phyloP scores from a whole-genome alignment of 2,329 filamentous ascomycete genomes.

The Diplodia intermedia region DNA sequence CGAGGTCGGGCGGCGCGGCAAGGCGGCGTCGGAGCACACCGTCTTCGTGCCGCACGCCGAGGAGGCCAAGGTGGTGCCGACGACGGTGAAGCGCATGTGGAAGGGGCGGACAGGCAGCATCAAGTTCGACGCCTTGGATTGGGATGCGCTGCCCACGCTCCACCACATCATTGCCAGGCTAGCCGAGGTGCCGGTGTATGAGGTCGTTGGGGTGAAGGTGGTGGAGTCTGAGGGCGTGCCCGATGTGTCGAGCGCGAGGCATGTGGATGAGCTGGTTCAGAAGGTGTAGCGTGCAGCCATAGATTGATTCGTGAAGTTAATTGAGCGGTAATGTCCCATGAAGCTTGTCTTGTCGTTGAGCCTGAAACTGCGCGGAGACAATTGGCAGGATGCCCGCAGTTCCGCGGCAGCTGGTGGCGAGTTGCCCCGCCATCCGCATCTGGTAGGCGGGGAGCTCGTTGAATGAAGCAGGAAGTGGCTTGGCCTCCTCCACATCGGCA shows the following conservation, averaged over 20 bases:
- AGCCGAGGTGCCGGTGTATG: constrained; percentile 64
- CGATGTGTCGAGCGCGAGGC: constrained; percentile 51
- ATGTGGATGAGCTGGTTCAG: constrained; percentile 41
- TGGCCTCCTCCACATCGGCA: constrained; percentile 30
- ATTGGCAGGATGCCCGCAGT: background rate
- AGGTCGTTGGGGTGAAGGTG: constrained; percentile 62
- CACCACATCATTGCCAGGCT: constrained; percentile 63
- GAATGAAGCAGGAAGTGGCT: background rate
- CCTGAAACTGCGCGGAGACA: background rate
- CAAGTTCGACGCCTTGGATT: constrained; percentile 58
- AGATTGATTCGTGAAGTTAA: background rate
- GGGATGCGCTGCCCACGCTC: constrained; percentile 65
- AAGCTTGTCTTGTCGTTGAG: background rate
- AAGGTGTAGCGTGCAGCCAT: constrained; percentile 34
- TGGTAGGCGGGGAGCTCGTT: constrained; percentile 1
- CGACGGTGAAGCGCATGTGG: constrained; percentile 46
- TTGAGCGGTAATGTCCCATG: background rate
- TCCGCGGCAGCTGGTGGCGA: constrained; percentile 8
- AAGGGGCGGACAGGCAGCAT: constrained; percentile 54
- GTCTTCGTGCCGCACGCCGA: constrained; percentile 49
- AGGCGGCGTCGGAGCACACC: constrained; percentile 63
- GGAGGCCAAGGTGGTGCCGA: constrained; percentile 43
- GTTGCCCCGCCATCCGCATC: constrained; percentile 12
- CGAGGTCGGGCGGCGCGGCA: constrained; percentile 56
- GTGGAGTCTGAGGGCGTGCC: constrained; percentile 62